Evolutionary conservation across 306 rosid genomes (phyloP).

Genomic region (Acmispon strigosus): DNA sequence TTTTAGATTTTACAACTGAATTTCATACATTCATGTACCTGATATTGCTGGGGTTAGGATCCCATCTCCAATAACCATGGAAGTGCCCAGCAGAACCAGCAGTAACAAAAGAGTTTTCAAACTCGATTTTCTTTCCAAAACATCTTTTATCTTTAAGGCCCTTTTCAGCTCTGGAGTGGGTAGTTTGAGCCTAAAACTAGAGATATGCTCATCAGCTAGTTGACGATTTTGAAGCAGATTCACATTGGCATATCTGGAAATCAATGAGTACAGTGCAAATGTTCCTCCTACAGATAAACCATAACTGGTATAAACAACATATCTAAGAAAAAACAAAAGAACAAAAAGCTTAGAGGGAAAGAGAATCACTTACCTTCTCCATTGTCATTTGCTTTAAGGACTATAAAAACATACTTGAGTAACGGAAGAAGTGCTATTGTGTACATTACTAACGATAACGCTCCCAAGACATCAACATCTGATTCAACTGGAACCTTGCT

Average conservation of each 20-base stretch:
- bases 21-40: constrained; percentile 37
- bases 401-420: neutral
- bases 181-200: constrained; percentile 74
- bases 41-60: constrained; percentile 88
- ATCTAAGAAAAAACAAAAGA: too few relatives aligned
- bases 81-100: constrained; percentile 81
- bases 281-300: constrained; percentile 97
- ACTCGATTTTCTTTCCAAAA: constrained; percentile 52
- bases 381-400: constrained; percentile 82
- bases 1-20: neutral
- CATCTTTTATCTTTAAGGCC: constrained; percentile 68
- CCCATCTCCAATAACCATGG: constrained; percentile 89
- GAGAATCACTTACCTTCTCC: constrained; percentile 60
- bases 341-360: neutral
- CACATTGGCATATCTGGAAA: constrained; percentile 84
- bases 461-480: constrained; percentile 77
- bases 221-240: constrained; percentile 76
- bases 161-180: constrained; percentile 88
- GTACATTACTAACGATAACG: constrained; percentile 78
- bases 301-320: too few relatives aligned
- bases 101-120: constrained; percentile 60
- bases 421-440: constrained; percentile 83
- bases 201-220: constrained; percentile 71
- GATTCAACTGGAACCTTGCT: constrained; percentile 58
- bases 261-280: constrained; percentile 81